Base-by-base conservation (phyloP, 2,329 filamentous ascomycete genomes). In the Cladophialophora chaetospira region DNA sequence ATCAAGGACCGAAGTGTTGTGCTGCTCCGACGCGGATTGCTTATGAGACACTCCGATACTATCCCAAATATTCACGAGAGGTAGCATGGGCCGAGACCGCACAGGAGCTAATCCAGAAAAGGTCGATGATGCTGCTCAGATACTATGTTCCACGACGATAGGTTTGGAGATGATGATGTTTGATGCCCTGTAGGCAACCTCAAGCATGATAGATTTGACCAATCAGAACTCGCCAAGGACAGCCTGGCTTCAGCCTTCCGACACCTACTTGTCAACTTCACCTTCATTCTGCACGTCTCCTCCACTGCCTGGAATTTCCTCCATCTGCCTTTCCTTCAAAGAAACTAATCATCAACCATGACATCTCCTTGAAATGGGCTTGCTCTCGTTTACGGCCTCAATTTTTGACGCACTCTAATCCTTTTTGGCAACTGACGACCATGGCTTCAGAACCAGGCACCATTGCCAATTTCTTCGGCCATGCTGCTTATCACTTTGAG, bases 1-100 rank as follows among this genome's bases (percentile, higher is more conserved):
- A 58, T 28, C 44, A 58, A 8, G 63, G 60, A 1, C 46, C 59
- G 1, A 58, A 62, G n/a, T 40, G 33, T 4, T 44, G 63, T 2
- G 57, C 68, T 3, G 63, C 67, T 17, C 66, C 68, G 4, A 25
- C 69, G 29, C 64, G 63, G 23, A 64, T 69, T 4, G 65, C 64
- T 4, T 63, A 67, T 17, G 63, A 67, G 28, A 61, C 58, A 2
- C 40, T 69, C 15, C 48, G 28, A 29, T 4, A 4, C 1, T 54
- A 55, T 44, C 46, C 50, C 13, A 6, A 36, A 11, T 57, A 48
- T 29, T 31, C 33, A 31, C 28, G 40, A 11, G 62, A 64, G 29
- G 36, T 55, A 17, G 29, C 13, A 38, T 64, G 59, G 58, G 59
- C 47, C 38, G 50, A 55, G 26, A 19, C 35, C 13, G 57, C 54